phyloP scores from a whole-genome alignment of 2,329 filamentous ascomycete species.

The Claviceps purpurea region DNA sequence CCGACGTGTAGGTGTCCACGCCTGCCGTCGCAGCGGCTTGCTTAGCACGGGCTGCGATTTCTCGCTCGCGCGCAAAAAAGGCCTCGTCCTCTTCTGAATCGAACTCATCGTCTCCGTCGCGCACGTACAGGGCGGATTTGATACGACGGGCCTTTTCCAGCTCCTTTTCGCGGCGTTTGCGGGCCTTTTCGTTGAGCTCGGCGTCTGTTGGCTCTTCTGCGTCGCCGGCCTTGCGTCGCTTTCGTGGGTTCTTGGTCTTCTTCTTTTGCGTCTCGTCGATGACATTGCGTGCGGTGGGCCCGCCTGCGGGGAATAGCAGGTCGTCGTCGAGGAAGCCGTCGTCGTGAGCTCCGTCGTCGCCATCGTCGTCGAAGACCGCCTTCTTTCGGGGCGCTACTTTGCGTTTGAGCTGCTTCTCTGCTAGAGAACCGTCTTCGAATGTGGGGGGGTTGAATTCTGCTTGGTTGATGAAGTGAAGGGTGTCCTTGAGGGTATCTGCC shows the following conservation, averaged over 20 bases:
- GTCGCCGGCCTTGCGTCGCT: conserved; percentile 35
- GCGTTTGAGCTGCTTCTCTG: conserved; percentile 67
- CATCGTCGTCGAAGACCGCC: conserved; percentile 58
- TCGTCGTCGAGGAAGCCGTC: conserved; percentile 29
- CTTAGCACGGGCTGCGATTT: conserved; percentile 41
- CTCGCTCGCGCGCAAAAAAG: conserved; percentile 63
- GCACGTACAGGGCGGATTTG: conserved; percentile 74
- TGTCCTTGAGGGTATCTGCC: conserved; percentile 52
- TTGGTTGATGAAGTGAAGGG: conserved; percentile 59
- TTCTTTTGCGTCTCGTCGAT: conserved; percentile 43
- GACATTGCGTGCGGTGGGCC: conserved; percentile 43
- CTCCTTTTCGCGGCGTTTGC: conserved; percentile 51
- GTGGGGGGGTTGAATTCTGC: conserved; percentile 65
- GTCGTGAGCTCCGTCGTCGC: conserved; percentile 27
- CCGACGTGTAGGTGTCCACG: conserved; percentile 2
- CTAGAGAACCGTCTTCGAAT: conserved; percentile 61
- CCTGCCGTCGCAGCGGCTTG: conserved; percentile 18
- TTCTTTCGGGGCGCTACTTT: conserved; percentile 44
- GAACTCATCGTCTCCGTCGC: conserved; percentile 78
- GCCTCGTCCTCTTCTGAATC: conserved; percentile 56
- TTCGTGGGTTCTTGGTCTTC: conserved; percentile 28
- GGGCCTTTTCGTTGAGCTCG: conserved; percentile 50
- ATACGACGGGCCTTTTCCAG: conserved; percentile 65
- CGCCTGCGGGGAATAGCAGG: conserved; percentile 55
- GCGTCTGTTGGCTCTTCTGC: conserved; percentile 40